Evolutionary conservation across 2,329 filamentous ascomycete genomes (phyloP).

Genomic region (Blastomyces silverae): DNA sequence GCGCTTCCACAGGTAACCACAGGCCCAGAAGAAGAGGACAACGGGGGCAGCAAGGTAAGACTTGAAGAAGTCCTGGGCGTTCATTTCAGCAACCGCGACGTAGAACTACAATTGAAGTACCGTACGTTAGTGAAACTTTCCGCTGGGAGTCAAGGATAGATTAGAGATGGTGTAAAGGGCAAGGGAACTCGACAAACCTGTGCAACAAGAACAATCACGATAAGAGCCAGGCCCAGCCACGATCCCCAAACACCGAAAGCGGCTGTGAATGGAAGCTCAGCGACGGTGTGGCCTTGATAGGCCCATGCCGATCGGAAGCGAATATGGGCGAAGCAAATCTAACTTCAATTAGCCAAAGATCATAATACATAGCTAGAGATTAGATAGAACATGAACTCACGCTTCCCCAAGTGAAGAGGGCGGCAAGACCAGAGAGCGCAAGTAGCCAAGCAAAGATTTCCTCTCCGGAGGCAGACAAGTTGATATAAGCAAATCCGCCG

Average conservation of each 20-base stretch:
- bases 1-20: conserved; percentile 60
- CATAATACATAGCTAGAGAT: neutral
- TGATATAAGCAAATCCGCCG: conserved; percentile 40
- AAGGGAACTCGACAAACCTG: conserved; percentile 31
- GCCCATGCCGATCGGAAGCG: conserved; percentile 59
- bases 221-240: conserved; percentile 53
- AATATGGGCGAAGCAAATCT: conserved; percentile 59
- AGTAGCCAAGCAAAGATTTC: conserved; percentile 59
- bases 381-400: conserved; percentile 15
- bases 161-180: neutral
- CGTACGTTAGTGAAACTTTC: neutral
- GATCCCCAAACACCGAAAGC: conserved; percentile 55
- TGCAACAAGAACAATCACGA: conserved; percentile 47
- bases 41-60: conserved; percentile 29
- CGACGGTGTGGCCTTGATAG: conserved; percentile 50
- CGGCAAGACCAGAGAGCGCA: conserved; percentile 56
- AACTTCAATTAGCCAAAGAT: neutral
- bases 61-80: conserved; percentile 29
- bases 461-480: conserved; percentile 40
- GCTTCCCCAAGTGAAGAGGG: conserved; percentile 60
- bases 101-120: conserved; percentile 23
- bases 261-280: conserved; percentile 58
- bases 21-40: conserved; percentile 45
- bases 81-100: conserved; percentile 26
- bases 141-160: neutral